Percentiles rank a stretch among this genome's conserved stretches.
Evolutionary conservation across 1,284 basidiomycete species (phyloP).

Genomic region (Schizophyllum commune): DNA sequence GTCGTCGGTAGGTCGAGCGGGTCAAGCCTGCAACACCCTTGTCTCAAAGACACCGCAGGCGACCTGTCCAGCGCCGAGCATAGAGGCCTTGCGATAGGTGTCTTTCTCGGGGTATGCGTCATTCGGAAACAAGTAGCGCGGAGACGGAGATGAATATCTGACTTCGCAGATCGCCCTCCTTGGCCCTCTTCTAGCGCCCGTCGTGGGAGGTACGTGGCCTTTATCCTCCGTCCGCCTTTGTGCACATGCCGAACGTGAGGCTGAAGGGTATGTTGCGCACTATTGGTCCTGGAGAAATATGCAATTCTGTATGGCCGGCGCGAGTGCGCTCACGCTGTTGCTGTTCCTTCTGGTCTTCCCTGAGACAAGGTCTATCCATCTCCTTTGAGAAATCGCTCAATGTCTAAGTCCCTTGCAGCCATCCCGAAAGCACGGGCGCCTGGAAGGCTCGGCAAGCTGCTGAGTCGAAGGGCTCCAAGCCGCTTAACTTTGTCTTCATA

Average conservation of each 20-base stretch:
- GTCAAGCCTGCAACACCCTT: neutral
- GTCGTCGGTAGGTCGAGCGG: conserved; percentile 8
- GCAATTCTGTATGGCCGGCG: conserved; percentile 43
- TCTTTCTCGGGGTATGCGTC: conserved; percentile 17
- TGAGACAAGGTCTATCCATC: conserved; percentile 44
- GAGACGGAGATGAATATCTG: neutral
- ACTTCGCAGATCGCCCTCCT: conserved; percentile 6
- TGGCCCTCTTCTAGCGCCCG: conserved; percentile 10
- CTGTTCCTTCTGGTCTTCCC: conserved; percentile 50
- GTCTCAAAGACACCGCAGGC: conserved; percentile 22
- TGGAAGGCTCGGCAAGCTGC: conserved; percentile 34
- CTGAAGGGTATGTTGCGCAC: conserved; percentile 22
- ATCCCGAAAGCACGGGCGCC: conserved; percentile 27
- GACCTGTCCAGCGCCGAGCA: conserved; percentile 40
- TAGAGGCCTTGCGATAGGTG: conserved; percentile 40
- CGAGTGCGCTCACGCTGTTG: conserved; percentile 36
- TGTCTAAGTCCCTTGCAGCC: conserved; percentile 13
- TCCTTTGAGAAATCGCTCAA: neutral
- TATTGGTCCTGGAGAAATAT: conserved; percentile 66
- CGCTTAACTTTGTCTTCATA: conserved; percentile 32
- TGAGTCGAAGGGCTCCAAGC: conserved; percentile 22
- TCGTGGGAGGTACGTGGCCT: conserved; percentile 10
- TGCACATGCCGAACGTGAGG: neutral
- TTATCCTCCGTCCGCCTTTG: neutral
- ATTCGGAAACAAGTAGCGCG: neutral